Percentiles rank a stretch among this genome's conserved stretches.
phyloP scores from a whole-genome alignment of 345 rosid species.

The Corchorus capsularis region DNA sequence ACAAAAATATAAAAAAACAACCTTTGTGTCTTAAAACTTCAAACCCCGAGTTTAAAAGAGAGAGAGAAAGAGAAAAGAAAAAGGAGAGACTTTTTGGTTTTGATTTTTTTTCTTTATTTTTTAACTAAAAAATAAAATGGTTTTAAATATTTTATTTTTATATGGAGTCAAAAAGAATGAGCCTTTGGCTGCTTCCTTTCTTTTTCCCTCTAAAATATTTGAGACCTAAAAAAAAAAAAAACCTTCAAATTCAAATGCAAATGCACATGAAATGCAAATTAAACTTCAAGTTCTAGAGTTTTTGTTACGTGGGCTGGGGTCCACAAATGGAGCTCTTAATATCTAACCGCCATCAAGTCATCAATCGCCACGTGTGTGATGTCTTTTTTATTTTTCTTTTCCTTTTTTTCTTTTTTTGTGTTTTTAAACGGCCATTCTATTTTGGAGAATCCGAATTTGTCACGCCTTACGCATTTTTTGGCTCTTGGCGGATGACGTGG shows the following conservation, averaged over 20 bases:
- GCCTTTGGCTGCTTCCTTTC: slow-evolving; percentile 29
- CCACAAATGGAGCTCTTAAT: slow-evolving; percentile 10
- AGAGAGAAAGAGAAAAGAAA: slow-evolving; percentile 8
- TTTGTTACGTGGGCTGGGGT: slow-evolving; percentile 18
- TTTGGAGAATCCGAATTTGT: slow-evolving; percentile 40
- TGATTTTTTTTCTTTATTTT: slow-evolving; percentile 8
- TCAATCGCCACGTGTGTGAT: slow-evolving; percentile 29
- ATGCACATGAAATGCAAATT: slow-evolving; percentile 31
- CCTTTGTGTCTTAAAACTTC: slow-evolving; percentile 35
- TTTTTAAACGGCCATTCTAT: slow-evolving; percentile 20
- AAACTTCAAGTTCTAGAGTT: not conserved
- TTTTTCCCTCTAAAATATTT: slow-evolving; percentile 15
- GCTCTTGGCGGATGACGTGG: slow-evolving; percentile 59
- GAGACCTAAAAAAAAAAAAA: slow-evolving; percentile 22
- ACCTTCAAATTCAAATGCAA: slow-evolving; percentile 22
- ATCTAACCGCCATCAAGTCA: slow-evolving; percentile 20
- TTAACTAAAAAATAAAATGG: not conserved
- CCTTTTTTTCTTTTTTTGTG: not conserved
- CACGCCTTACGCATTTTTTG: slow-evolving; percentile 56
- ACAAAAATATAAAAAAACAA: not conserved
- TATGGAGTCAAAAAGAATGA: slow-evolving; percentile 35
- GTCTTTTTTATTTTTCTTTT: not conserved
- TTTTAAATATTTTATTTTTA: slow-evolving; percentile 11
- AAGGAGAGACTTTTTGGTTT: slow-evolving; percentile 25
- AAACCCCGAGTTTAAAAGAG: slow-evolving; percentile 26